These are phyloP conservation scores for Acanthamoeba castellanii DNA, from an alignment of 208 protist genomes.

Conservation along the genomic window DNA sequence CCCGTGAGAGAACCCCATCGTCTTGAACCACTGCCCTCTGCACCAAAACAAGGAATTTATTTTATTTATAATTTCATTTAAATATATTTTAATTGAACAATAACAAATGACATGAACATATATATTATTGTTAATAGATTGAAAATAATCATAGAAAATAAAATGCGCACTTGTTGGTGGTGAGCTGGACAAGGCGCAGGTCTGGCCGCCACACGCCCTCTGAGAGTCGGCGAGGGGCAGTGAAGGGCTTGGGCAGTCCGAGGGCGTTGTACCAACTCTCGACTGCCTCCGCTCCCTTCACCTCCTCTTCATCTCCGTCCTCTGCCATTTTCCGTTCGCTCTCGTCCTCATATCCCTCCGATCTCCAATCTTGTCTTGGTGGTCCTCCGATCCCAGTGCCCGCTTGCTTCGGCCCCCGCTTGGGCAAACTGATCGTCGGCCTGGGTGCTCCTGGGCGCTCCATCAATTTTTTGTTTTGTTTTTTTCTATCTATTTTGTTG, in stretches of 20 bases:
- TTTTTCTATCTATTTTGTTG: too few relatives aligned
- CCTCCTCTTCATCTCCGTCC: background rate
- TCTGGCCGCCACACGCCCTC: slow-evolving; percentile 35
- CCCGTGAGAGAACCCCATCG: background rate
- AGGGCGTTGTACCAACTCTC: background rate
- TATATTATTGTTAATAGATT: too few relatives aligned
- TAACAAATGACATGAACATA: too few relatives aligned
- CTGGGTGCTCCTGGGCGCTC: background rate
- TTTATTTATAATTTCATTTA: background rate
- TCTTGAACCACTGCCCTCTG: slow-evolving; percentile 29
- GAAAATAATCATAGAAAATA: background rate
- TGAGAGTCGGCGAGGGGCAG: background rate
- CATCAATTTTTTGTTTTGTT: background rate
- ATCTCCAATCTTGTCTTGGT: too few relatives aligned
- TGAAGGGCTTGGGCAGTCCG: background rate
- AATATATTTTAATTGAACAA: background rate
- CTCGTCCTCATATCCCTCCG: background rate
- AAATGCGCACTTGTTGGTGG: background rate
- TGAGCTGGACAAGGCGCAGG: background rate
- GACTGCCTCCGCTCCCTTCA: background rate
- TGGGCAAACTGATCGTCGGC: background rate
- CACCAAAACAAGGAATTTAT: too few relatives aligned
- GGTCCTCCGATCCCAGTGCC: background rate
- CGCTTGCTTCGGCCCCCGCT: background rate
- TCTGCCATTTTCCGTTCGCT: background rate